Evolutionary conservation across 169 alveolate genomes (phyloP), one percentile per base, ranked within the genome.

Genomic region (Plasmodium vivax): DNA sequence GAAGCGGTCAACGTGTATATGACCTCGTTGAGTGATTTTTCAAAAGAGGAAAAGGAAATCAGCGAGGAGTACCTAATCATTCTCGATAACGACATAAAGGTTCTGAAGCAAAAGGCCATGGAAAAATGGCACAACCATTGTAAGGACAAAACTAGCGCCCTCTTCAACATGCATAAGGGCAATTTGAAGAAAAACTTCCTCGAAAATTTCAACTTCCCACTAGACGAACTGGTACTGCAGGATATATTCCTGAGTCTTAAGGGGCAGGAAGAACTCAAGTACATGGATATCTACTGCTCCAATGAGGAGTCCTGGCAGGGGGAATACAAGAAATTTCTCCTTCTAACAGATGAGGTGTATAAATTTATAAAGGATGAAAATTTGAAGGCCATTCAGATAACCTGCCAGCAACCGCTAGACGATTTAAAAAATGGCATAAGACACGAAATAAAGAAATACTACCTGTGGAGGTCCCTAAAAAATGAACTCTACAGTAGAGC

Each of bases 151-250:
- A 92, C 95, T 1, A 92, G 41, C 58, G 92, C 92, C 72, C 83
- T 92, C 47, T 82, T 68, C 51, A 92, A 92, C 75, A 72, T 92
- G 92, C 95, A 92, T 92, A 92, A 92, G 51, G 68, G 82, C 38
- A 92, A 82, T 92, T 82, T 92, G 77, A 92, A 82, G 73, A 81
- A 82, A 51, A 82, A 82, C 72, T 92, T 92, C 72, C 38, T 92
- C n/a, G 95, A 92, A n/a, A 82, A 92, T 92, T 92, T 92, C 41
- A 92, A 92, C 72, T 92, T 92, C 47, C 95, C 95, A n/a, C 73
- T 92, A 41, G 95, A 92, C 34, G 95, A 92, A 92, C 54, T 92
- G 71, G 92, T 92, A 41, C 58, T 92, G 27, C 92, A 92, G 56
- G 95, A 92, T 82, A 92, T 92, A 14, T 92, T n/a, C 75, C 45